Conservation (phyloP, 805 yeast species). For the Wickerhamiella parazyma region DNA sequence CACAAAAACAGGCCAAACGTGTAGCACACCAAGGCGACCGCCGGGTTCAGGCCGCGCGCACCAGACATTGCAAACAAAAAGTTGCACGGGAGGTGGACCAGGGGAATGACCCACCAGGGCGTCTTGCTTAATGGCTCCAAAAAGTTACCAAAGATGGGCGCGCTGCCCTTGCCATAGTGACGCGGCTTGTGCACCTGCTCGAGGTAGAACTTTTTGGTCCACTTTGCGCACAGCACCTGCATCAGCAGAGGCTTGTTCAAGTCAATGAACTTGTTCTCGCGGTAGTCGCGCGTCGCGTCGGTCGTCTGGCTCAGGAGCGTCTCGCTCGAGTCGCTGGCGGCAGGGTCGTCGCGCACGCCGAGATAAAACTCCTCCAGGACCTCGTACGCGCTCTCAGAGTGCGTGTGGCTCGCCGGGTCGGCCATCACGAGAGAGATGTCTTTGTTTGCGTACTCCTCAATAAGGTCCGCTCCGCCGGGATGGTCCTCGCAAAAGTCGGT, state of each 20-base stretch:
- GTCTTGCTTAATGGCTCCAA: constrained; percentile 84
- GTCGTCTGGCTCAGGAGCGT: constrained; percentile 55
- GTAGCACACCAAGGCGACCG: constrained; percentile 46
- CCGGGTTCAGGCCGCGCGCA: constrained; percentile 31
- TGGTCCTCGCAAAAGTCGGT: constrained; percentile 60
- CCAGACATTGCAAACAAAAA: constrained; percentile 49
- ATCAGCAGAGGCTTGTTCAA: constrained; percentile 63
- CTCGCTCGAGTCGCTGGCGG: constrained; percentile 39
- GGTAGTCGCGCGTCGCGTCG: constrained; percentile 55
- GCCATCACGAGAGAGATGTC: constrained; percentile 57
- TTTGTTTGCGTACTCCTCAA: constrained; percentile 28
- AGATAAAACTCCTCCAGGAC: constrained; percentile 69
- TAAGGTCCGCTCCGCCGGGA: constrained; percentile 52
- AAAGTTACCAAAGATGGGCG: constrained; percentile 89
- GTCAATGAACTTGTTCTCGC: constrained; percentile 76
- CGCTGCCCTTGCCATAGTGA: constrained; percentile 95
- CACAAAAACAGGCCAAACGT: constrained; percentile 74
- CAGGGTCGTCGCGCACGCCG: constrained; percentile 53
- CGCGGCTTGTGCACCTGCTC: constrained; percentile 97
- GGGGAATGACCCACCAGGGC: constrained; percentile 89
- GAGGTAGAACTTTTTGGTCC: constrained; percentile 77
- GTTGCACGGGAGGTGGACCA: constrained; percentile 76
- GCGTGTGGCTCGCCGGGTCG: constrained; percentile 60
- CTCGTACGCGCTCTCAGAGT: constrained; percentile 75
- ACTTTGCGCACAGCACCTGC: constrained; percentile 66